phyloP scores from a whole-genome alignment of 1,139 yeast species.

The Hansenula lynferdii region DNA sequence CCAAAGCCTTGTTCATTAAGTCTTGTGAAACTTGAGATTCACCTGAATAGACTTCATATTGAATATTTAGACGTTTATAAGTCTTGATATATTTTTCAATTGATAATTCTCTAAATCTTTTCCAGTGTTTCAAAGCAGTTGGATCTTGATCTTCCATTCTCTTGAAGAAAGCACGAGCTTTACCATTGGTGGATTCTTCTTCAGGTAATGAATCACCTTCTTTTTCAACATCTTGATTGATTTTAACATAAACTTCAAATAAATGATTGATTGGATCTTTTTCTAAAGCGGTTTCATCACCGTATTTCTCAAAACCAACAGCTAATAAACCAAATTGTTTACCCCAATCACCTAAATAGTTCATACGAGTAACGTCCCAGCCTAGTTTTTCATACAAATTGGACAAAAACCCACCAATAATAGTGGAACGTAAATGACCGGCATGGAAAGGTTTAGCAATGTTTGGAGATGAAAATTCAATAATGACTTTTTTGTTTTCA shows the following conservation, averaged over 20 bases:
- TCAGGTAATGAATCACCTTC: constrained; percentile 66
- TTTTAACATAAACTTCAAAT: constrained; percentile 87
- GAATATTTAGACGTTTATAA: constrained; percentile 86
- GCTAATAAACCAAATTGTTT: constrained; percentile 97
- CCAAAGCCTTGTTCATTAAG: constrained; percentile 62
- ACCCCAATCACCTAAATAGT: constrained; percentile 99
- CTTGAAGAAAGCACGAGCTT: constrained; percentile 85
- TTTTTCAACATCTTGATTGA: constrained; percentile 71
- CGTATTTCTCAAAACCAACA: constrained; percentile 84
- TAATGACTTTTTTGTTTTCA: constrained; percentile 61
- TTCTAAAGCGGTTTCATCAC: constrained; percentile 66
- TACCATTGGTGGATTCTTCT: constrained; percentile 62
- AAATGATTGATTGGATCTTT: constrained; percentile 90
- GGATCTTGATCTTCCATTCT: constrained; percentile 93
- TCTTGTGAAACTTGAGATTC: constrained; percentile 89
- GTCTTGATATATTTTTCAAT: constrained; percentile 83
- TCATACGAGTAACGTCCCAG: constrained; percentile 85
- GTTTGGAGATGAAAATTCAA: constrained; percentile 96
- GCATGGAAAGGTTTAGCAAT: constrained; percentile 99
- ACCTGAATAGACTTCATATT: constrained; percentile 87
- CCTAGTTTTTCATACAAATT: constrained; percentile 89
- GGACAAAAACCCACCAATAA: constrained; percentile 94
- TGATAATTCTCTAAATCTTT: constrained; percentile 82
- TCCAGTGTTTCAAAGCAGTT: constrained; percentile 76
- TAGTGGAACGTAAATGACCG: constrained; percentile 96